These are phyloP conservation scores for Blastobotrys serpentis DNA, from an alignment of 1,139 yeast species.

Conservation along the genomic window DNA sequence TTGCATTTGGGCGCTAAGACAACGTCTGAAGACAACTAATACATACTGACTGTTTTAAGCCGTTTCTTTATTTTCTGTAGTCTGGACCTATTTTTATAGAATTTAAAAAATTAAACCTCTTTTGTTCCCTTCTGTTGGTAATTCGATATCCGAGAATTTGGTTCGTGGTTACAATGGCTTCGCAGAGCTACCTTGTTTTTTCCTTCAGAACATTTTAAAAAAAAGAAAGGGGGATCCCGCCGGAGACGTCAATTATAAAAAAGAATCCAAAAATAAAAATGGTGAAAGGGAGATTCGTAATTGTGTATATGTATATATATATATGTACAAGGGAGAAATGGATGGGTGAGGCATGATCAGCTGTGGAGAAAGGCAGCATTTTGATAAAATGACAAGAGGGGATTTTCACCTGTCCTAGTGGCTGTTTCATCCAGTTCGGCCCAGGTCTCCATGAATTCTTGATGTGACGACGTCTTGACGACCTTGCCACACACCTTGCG, in stretches of 20 bases:
- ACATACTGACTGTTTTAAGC: not conserved
- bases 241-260: not conserved
- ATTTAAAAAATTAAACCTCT: too few relatives aligned
- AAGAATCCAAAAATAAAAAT: too few relatives aligned
- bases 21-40: not conserved
- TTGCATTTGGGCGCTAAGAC: too few relatives aligned
- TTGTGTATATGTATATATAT: too few relatives aligned
- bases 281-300: too few relatives aligned
- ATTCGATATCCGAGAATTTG: too few relatives aligned
- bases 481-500: slow-evolving; percentile 62
- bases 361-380: slow-evolving; percentile 74
- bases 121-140: too few relatives aligned
- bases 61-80: too few relatives aligned
- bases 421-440: slow-evolving; percentile 67
- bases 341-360: slow-evolving; percentile 28
- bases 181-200: too few relatives aligned
- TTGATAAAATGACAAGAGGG: slow-evolving; percentile 76
- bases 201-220: too few relatives aligned
- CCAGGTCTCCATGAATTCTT: slow-evolving; percentile 67
- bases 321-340: not conserved
- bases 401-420: slow-evolving; percentile 78
- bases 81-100: too few relatives aligned
- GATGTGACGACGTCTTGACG: slow-evolving; percentile 56
- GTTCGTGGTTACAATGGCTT: too few relatives aligned
- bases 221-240: not conserved